These are phyloP conservation scores for Euphorbia lathyris DNA, from an alignment of 345 rosid species.

Conservation along the genomic window DNA sequence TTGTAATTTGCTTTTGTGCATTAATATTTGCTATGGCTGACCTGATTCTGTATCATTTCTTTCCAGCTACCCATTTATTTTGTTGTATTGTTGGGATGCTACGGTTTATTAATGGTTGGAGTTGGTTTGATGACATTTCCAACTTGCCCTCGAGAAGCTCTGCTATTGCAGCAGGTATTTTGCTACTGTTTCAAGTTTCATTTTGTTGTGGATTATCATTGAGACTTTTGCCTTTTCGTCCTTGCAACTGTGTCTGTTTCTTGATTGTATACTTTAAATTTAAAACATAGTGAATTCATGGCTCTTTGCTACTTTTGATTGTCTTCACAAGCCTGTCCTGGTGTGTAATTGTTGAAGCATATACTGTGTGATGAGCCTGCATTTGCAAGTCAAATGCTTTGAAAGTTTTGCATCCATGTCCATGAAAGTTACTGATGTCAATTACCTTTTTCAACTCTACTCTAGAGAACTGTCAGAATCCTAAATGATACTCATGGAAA, in stretches of 20 bases:
- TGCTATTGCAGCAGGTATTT: constrained; percentile 60
- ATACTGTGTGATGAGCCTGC: background rate
- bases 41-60: background rate
- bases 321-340: background rate
- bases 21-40: background rate
- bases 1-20: background rate
- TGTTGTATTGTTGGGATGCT: constrained; percentile 67
- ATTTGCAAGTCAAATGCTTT: background rate
- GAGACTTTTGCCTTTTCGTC: background rate
- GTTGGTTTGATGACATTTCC: constrained; percentile 67
- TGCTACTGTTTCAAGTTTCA: background rate
- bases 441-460: background rate
- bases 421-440: background rate
- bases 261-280: background rate
- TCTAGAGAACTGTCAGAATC: too few species aligned
- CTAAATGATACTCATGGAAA: too few species aligned
- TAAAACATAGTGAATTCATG: background rate
- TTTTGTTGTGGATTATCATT: background rate
- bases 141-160: constrained; percentile 70
- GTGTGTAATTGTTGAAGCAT: background rate
- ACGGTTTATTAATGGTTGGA: constrained; percentile 78
- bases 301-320: background rate
- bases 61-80: constrained; percentile 62
- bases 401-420: background rate
- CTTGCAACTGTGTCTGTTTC: too few species aligned